These are phyloP conservation scores for Calonectria pseudoturangicola DNA, from an alignment of 2,329 filamentous ascomycete genomes.

Conservation along the genomic window DNA sequence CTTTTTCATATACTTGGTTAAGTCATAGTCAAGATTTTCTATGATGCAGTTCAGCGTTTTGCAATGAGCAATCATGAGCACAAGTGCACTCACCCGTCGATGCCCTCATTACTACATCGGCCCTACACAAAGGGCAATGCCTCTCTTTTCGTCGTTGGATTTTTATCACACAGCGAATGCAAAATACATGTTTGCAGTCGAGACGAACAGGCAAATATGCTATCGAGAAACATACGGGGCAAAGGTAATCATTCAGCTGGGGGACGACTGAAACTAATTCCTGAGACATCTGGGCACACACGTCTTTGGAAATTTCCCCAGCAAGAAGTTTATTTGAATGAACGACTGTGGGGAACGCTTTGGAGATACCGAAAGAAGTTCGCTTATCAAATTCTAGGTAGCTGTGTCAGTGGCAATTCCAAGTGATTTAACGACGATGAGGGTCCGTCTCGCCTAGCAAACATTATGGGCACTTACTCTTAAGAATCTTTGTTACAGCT, in stretches of 20 bases:
- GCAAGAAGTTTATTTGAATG: constrained; percentile 77
- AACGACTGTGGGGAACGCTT: constrained; percentile 76
- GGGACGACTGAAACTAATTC: constrained; percentile 85
- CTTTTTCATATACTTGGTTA: constrained; percentile 81
- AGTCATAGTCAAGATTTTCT: constrained; percentile 82
- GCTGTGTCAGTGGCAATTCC: constrained; percentile 34
- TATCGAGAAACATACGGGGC: constrained; percentile 86
- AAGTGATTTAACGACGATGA: background rate
- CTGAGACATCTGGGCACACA: constrained; percentile 83
- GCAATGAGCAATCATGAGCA: too few species aligned
- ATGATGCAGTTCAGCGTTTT: background rate
- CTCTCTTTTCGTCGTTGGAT: constrained; percentile 82
- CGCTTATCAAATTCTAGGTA: constrained; percentile 88
- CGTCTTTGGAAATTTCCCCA: constrained; percentile 81
- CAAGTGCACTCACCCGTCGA: constrained; percentile 73
- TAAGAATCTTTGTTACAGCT: constrained; percentile 88
- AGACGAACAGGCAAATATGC: constrained; percentile 89
- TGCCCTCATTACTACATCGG: constrained; percentile 81
- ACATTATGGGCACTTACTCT: constrained; percentile 74
- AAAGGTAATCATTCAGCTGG: constrained; percentile 88
- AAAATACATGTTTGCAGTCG: constrained; percentile 85
- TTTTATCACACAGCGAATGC: constrained; percentile 87
- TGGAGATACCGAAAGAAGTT: constrained; percentile 82
- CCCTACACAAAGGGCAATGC: constrained; percentile 85
- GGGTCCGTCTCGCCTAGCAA: too few species aligned